Conservation (phyloP, 1,139 yeast genomes). For the Geotrichum histeridarum region DNA sequence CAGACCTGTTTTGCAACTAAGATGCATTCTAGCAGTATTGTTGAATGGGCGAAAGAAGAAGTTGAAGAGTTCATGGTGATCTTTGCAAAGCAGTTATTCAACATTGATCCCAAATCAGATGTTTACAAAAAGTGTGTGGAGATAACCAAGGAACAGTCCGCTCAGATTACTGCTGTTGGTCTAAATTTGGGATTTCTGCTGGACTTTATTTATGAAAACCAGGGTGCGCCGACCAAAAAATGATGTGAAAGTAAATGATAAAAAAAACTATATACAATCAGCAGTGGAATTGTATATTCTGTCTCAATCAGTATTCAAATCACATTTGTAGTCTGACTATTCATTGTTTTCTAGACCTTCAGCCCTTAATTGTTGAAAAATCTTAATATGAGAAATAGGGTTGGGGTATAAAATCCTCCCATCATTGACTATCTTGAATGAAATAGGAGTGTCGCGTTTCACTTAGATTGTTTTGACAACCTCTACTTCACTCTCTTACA, state of each 20-base stretch:
- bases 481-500: too few species aligned
- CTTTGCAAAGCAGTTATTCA: conserved; percentile 63
- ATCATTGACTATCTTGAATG: too few species aligned
- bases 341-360: too few species aligned
- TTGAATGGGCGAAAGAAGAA: conserved; percentile 67
- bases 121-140: conserved; percentile 48
- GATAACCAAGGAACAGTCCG: conserved; percentile 55
- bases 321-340: too few species aligned
- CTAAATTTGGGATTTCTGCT: conserved; percentile 58
- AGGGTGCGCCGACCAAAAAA: background rate
- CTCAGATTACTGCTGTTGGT: conserved; percentile 59
- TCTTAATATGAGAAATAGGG: too few species aligned
- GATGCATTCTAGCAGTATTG: conserved; percentile 41
- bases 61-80: conserved; percentile 54
- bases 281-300: background rate
- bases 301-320: too few species aligned
- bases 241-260: background rate
- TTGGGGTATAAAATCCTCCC: too few species aligned
- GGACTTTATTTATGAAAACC: conserved; percentile 17
- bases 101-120: conserved; percentile 49
- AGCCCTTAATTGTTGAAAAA: too few species aligned
- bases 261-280: background rate
- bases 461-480: too few species aligned
- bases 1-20: conserved; percentile 39
- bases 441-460: too few species aligned